Conservation (phyloP, 2,329 filamentous ascomycete genomes). For the Colletotrichum sp. region DNA sequence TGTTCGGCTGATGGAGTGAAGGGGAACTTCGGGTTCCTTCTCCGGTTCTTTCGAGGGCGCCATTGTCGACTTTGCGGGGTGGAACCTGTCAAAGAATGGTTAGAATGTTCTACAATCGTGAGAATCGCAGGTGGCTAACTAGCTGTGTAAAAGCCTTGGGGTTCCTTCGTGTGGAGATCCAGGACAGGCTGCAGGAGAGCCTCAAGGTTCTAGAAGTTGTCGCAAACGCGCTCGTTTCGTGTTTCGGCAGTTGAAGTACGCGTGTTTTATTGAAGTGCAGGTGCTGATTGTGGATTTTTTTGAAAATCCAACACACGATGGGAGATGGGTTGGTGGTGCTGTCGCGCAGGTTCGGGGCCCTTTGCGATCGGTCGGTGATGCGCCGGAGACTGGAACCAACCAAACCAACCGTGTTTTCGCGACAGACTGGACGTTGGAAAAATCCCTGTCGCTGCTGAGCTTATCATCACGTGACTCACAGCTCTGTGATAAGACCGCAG, state of each 20-base stretch:
- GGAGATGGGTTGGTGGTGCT: neutral
- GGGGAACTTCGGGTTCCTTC: constrained; percentile 24
- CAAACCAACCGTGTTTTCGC: constrained; percentile 18
- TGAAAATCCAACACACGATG: neutral
- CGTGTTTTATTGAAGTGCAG: neutral
- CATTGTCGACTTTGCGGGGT: neutral
- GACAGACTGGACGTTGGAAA: constrained; percentile 12
- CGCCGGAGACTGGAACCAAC: neutral
- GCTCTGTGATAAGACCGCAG: neutral
- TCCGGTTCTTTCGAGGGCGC: neutral
- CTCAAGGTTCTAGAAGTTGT: neutral
- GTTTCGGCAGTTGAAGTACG: neutral
- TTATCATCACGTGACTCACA: constrained; percentile 3
- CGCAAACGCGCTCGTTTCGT: neutral
- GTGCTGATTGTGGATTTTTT: neutral
- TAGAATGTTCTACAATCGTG: neutral
- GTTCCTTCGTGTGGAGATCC: neutral
- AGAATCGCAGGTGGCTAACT: neutral
- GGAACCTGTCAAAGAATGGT: neutral
- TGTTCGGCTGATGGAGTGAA: constrained; percentile 61
- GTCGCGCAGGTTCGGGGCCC: constrained; percentile 10
- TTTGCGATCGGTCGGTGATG: constrained; percentile 18
- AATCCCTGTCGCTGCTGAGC: neutral
- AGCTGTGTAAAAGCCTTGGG: neutral
- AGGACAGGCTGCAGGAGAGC: neutral